Conservation (phyloP, 441 rosid species). For the Lagerstroemia fauriei region DNA sequence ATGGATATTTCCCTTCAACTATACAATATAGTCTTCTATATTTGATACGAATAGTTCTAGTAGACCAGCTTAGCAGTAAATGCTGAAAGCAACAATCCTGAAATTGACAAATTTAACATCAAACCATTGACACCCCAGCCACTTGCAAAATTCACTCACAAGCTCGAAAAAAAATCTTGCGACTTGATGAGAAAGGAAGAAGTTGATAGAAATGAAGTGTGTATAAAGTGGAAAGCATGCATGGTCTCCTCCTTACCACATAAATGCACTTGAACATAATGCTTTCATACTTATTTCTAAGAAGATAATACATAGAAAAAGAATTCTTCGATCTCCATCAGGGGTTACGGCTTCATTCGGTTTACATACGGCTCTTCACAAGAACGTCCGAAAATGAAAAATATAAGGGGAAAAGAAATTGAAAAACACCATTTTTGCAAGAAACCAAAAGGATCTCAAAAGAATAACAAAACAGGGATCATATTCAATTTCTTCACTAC, state of each 20-base stretch:
- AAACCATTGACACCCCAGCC: not conserved
- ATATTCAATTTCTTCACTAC: not conserved
- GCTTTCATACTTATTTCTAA: not conserved
- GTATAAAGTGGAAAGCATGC: not conserved
- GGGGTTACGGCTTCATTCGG: not conserved
- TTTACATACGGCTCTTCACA: no score
- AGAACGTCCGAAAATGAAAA: not conserved
- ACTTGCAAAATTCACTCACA: not conserved
- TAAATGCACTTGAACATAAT: not conserved
- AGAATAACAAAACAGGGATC: not conserved
- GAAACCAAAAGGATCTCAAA: not conserved
- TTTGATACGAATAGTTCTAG: no score
- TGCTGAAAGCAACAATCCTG: not conserved
- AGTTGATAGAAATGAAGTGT: not conserved
- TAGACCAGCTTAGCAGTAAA: not conserved
- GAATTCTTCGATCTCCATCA: not conserved
- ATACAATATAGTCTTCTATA: no score
- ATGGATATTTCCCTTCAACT: no score
- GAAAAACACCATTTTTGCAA: not conserved
- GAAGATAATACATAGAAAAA: not conserved
- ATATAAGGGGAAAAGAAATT: not conserved
- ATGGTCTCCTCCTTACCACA: not conserved
- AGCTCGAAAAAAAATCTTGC: not conserved
- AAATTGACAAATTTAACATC: not conserved
- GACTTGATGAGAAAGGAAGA: not conserved